phyloP scores from a whole-genome alignment of 2,329 filamentous ascomycete species.

The Rugonectria rugulosa region DNA sequence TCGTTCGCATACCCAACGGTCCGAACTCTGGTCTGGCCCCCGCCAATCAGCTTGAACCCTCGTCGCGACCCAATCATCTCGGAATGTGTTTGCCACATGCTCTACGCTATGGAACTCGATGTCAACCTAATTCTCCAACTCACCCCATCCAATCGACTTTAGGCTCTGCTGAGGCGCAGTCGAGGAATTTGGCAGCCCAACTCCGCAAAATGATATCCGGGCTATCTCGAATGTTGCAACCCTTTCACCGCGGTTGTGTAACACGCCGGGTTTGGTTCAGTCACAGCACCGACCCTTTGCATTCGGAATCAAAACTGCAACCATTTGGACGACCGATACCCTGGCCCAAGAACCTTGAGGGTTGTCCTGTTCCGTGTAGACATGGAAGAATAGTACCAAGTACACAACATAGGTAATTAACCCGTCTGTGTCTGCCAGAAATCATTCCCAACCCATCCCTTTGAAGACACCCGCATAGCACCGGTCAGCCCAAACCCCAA shows the following conservation, averaged over 20 bases:
- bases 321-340: constrained; percentile 6
- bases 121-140: background rate
- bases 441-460: constrained; percentile 8
- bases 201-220: background rate
- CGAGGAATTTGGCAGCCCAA: no score
- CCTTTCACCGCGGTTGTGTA: no score
- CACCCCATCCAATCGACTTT: no score
- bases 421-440: constrained; percentile 10
- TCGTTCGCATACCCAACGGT: background rate
- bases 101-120: background rate
- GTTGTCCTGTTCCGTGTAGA: no score
- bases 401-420: constrained; percentile 15
- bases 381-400: no score
- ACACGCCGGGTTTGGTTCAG: background rate
- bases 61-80: constrained; percentile 12
- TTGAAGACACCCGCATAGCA: constrained; percentile 20
- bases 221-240: background rate
- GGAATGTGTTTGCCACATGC: background rate
- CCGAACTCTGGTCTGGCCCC: background rate
- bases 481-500: constrained; percentile 23
- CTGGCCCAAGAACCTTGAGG: constrained; percentile 1
- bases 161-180: no score
- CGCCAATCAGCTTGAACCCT: background rate
- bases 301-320: no score
- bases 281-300: background rate